Base-by-base conservation (phyloP, 2,329 filamentous ascomycete genomes). In the Raffaelea ambrosiae region DNA sequence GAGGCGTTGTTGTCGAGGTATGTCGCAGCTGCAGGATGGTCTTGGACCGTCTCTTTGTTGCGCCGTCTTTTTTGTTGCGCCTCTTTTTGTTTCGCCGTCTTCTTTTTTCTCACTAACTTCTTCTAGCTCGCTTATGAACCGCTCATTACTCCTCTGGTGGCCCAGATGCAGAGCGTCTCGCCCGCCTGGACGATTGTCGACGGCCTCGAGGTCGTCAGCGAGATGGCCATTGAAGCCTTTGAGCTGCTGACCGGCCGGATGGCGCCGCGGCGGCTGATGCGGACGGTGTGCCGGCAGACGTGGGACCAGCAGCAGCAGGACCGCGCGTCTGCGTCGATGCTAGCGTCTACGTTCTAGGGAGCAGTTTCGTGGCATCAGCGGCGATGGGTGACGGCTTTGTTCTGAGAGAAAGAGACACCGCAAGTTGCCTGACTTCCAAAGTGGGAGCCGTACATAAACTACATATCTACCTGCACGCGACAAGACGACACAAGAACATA, bases 161-260 rank as follows among this genome's bases (percentile, higher is more conserved):
- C 73, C 29, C 84, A 88, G 57, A 79, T 88, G 57, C 76, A 78
- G 35, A 62, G 59, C 21, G 63, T 74, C 56, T 68, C 74, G 44
- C 70, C 74, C 50, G 68, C 82, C 31, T 89, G 84, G 84, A 79
- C 84, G 0, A 71, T 86, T 40, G 76, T 88, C 43, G 83, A 88
- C 57, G 84, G 84, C 0, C 66, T 88, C 9, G 83, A 87, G 54
- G 77, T 87, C 40, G 70, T 88, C 16, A 77, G 80, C 4, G 85
- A 88, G 61, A 85, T 88, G 68, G 84, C 82, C 1, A 84, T 84
- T 61, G 84, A 84, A 29, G 83, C 86, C 47, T 88, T 88, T 58
- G 84, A 88, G 64, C 66, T 88, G 20, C 84, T 88, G 68, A 88
- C 84, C 0, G 84, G 84, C 5, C 75, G 84, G 42, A 76, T 83